Evolutionary conservation across 2,329 filamentous ascomycete genomes (phyloP).

Genomic region (Trichophyton rubrum): DNA sequence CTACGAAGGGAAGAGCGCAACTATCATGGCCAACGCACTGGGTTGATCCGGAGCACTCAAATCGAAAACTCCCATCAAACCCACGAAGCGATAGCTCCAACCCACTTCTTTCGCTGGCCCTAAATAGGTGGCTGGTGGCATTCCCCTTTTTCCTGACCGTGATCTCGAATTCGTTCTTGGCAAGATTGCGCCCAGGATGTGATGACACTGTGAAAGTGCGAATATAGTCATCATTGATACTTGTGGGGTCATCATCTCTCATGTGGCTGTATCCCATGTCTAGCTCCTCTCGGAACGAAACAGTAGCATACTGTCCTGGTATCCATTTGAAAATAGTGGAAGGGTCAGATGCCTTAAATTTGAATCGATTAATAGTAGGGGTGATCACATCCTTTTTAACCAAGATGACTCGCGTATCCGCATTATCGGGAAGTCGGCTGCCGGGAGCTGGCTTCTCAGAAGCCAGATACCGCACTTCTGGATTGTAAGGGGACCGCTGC

Average conservation of each 20-base stretch:
- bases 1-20: conserved; percentile 49
- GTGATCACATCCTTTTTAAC: conserved; percentile 49
- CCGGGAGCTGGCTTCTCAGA: conserved; percentile 38
- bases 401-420: conserved; percentile 41
- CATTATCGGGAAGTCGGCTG: conserved; percentile 10
- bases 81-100: conserved; percentile 58
- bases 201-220: conserved; percentile 73
- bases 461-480: conserved; percentile 52
- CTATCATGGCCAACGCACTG: conserved; percentile 8
- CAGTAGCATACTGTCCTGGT: conserved; percentile 64
- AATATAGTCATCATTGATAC: conserved; percentile 72
- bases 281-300: conserved; percentile 59
- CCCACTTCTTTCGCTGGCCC: conserved; percentile 38
- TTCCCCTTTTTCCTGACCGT: conserved; percentile 57
- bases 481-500: conserved; percentile 66
- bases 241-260: conserved; percentile 65
- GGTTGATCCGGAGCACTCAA: conserved; percentile 19
- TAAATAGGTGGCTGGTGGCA: conserved; percentile 54
- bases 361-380: conserved; percentile 55
- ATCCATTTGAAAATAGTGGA: conserved; percentile 39
- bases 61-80: conserved; percentile 54
- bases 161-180: conserved; percentile 51
- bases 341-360: conserved; percentile 38
- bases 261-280: conserved; percentile 70
- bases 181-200: conserved; percentile 30